A percentile compares a stretch with the other conserved stretches of the same genome.
These are phyloP conservation scores for Colletotrichum sp. DNA, from an alignment of 2,329 filamentous ascomycete species.

Conservation along the genomic window DNA sequence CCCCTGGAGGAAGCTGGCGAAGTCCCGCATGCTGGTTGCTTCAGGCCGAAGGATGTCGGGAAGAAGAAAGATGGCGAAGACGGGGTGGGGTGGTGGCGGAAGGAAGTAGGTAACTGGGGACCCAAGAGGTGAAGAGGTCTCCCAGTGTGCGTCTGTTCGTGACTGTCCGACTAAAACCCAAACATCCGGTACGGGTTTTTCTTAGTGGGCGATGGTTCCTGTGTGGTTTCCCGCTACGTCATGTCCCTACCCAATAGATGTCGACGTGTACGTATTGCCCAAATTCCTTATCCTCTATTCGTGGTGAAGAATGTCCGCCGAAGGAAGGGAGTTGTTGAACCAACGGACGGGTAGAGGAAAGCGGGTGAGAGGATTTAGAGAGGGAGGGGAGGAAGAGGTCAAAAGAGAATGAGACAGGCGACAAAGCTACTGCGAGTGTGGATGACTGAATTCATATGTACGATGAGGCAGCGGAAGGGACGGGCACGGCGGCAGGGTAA, in stretches of 20 bases:
- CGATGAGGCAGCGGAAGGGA: conserved; percentile 11
- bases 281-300: neutral
- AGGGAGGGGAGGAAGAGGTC: conserved; percentile 11
- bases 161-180: conserved; percentile 3
- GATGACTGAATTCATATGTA: conserved; percentile 21
- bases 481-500: neutral
- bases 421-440: conserved; percentile 10
- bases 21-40: conserved; percentile 37
- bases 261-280: neutral
- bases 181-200: conserved; percentile 2
- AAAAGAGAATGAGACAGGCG: conserved; percentile 10
- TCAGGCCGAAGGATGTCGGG: neutral
- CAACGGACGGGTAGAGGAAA: neutral
- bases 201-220: neutral
- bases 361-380: neutral
- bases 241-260: neutral
- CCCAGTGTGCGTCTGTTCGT: neutral
- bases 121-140: neutral
- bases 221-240: conserved; percentile 3
- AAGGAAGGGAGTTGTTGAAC: neutral
- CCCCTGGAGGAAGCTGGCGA: conserved; percentile 37
- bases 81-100: neutral
- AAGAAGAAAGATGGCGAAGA: neutral
- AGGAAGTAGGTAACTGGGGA: neutral
- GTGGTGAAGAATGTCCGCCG: neutral